Evolutionary conservation across 2,329 filamentous ascomycete species (phyloP), one percentile per base, ranked within the genome.

Genomic region (Geosmithia morbida): DNA sequence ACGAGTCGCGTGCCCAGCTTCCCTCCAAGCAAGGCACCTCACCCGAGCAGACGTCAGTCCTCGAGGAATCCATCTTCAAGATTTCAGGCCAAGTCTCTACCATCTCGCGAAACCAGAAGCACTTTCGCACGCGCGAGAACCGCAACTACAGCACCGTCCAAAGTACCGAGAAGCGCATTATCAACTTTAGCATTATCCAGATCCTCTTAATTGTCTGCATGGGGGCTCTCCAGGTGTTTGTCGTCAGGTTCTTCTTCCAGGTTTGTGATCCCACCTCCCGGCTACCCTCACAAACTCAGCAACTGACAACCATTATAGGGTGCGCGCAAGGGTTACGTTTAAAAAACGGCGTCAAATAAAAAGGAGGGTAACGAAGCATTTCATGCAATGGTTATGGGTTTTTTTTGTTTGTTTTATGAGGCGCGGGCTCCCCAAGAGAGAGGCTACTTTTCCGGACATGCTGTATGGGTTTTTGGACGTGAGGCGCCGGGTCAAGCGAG

Each of bases 181-280:
- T 96, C 71, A 97, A 96, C 69, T 95, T 98, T 66, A 94, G 87
- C 63, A 72, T 98, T 61, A 84, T 97, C 57, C 92, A 98, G 72
- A 85, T 86, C 54, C 75, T 78, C 52, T 81, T 98, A 71, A 94
- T 98, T 71, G 72, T 96, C 53, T 85, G 82, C 50, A 98, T 98
- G 94, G 92, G 90, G 43, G 89, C 80, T 44, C 68, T 98, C 61
- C 94, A 98, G 71, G 92, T 98, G 46, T 96, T 97, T 65, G 82
- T 98, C 56, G 92, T 98, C 57, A 74, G 87, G 54, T 97, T 97
- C 81, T 98, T 98, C 72, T 98, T 98, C 79, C 90, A 96, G 74
- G 88, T 77, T 68, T 30, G 56, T 52, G 7, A 2, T 11, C 13
- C n/a, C 22, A 7, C n/a, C 30, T 7, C n/a, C 26, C 22, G 29